Percentiles rank a stretch among this genome's conserved stretches.
phyloP scores from a whole-genome alignment of 2,329 filamentous ascomycete species.

The Aureobasidium sp. region DNA sequence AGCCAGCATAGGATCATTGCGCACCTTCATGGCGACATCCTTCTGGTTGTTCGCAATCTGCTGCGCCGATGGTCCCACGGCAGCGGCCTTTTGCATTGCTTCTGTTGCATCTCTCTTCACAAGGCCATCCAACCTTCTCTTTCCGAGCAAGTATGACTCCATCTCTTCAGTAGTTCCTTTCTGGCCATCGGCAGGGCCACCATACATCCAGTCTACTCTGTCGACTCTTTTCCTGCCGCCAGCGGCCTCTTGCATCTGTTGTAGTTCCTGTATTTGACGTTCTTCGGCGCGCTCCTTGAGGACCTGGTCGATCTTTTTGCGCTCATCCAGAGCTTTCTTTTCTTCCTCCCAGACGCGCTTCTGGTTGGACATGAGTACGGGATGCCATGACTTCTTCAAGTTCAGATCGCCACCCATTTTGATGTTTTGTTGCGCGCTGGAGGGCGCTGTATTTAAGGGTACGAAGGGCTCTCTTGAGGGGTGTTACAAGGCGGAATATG shows the following conservation, averaged over 20 bases:
- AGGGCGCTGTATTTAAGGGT: slow-evolving; percentile 25
- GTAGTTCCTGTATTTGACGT: slow-evolving; percentile 90
- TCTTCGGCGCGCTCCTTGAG: slow-evolving; percentile 96
- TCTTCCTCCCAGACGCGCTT: slow-evolving; percentile 92
- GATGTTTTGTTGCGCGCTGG: slow-evolving; percentile 32
- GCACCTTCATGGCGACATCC: slow-evolving; percentile 87
- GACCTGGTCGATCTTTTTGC: slow-evolving; percentile 92
- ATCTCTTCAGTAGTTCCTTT: slow-evolving; percentile 86
- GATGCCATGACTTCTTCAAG: slow-evolving; percentile 93
- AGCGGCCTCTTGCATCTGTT: slow-evolving; percentile 87
- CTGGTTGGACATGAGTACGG: slow-evolving; percentile 90
- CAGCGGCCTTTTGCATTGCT: slow-evolving; percentile 61
- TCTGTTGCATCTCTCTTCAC: slow-evolving; percentile 85
- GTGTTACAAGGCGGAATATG: background rate
- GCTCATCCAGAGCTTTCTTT: slow-evolving; percentile 91
- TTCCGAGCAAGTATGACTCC: slow-evolving; percentile 93
- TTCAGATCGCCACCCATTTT: slow-evolving; percentile 97
- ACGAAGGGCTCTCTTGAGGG: slow-evolving; percentile 26
- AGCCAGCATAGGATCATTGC: slow-evolving; percentile 90
- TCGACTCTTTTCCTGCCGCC: slow-evolving; percentile 84
- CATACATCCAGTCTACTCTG: slow-evolving; percentile 99
- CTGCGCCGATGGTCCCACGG: slow-evolving; percentile 59
- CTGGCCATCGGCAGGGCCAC: slow-evolving; percentile 82
- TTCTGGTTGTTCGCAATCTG: slow-evolving; percentile 77
- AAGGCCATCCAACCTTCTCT: slow-evolving; percentile 89